These are phyloP conservation scores for Piromyces finnis DNA, from an alignment of 192 early-diverging fungal species.

Conservation along the genomic window DNA sequence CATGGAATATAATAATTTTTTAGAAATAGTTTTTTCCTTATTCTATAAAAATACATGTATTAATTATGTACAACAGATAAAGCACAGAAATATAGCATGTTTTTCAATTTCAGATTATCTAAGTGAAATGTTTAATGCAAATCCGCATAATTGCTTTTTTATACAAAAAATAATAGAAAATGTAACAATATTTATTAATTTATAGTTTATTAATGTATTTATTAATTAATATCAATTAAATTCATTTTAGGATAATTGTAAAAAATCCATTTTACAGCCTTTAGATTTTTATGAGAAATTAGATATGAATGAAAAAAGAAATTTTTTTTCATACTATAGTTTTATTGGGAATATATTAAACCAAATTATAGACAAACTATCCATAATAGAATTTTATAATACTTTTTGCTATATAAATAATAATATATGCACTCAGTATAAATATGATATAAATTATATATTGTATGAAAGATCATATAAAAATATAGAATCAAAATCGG, in stretches of 20 bases:
- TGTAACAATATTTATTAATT: too few species aligned
- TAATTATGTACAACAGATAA: background rate
- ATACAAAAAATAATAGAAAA: too few species aligned
- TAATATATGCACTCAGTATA: background rate
- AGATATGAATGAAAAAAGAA: background rate
- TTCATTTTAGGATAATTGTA: background rate
- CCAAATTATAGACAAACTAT: background rate
- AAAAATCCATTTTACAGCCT: background rate
- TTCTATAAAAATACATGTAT: background rate
- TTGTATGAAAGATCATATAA: background rate
- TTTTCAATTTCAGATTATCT: background rate
- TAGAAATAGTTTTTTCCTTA: background rate
- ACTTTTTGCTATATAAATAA: background rate
- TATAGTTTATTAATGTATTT: too few species aligned
- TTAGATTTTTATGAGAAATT: background rate
- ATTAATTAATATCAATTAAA: background rate
- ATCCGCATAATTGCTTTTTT: background rate
- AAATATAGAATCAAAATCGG: background rate
- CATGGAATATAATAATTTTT: background rate
- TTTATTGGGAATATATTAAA: background rate
- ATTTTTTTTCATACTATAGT: background rate
- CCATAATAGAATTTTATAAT: background rate
- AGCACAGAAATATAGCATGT: background rate
- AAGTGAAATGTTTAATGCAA: background rate
- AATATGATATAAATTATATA: background rate